These are phyloP conservation scores for Takakia lepidozioides DNA, from an alignment of 225 moss, liverwort and hornwort species.

Conservation along the genomic window DNA sequence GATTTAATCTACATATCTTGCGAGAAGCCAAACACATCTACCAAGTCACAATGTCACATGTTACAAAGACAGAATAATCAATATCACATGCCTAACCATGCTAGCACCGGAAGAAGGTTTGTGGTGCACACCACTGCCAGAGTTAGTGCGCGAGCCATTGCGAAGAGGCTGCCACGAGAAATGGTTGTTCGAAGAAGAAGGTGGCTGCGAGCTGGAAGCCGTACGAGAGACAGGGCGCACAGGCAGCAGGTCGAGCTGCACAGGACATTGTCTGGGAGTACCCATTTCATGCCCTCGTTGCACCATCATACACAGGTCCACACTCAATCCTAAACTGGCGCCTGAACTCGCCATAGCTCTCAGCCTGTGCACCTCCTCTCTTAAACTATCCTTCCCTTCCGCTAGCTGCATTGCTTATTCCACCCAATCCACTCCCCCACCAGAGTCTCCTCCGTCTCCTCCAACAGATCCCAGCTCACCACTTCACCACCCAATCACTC, in stretches of 20 bases:
- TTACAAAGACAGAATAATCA: no score
- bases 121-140: slow-evolving; percentile 47
- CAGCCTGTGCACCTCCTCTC: slow-evolving; percentile 68
- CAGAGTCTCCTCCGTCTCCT: no score
- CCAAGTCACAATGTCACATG: no score
- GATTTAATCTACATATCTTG: no score
- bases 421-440: no score
- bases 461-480: no score
- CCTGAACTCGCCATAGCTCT: slow-evolving; percentile 43
- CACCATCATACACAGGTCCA: slow-evolving; percentile 76
- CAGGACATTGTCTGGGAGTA: slow-evolving; percentile 51
- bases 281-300: slow-evolving; percentile 31
- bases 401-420: slow-evolving; percentile 41
- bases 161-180: slow-evolving; percentile 57
- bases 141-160: slow-evolving; percentile 78
- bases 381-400: slow-evolving; percentile 57
- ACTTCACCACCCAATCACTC: no score
- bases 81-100: no score
- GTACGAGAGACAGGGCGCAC: slow-evolving; percentile 55
- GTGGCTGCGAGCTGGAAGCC: slow-evolving; percentile 20
- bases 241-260: slow-evolving; percentile 88
- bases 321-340: slow-evolving; percentile 58
- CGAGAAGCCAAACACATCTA: no score
- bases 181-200: slow-evolving; percentile 26
- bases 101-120: no score